Conservation (phyloP, 176 grass and related monocot genomes). For the Puya raimondii region DNA sequence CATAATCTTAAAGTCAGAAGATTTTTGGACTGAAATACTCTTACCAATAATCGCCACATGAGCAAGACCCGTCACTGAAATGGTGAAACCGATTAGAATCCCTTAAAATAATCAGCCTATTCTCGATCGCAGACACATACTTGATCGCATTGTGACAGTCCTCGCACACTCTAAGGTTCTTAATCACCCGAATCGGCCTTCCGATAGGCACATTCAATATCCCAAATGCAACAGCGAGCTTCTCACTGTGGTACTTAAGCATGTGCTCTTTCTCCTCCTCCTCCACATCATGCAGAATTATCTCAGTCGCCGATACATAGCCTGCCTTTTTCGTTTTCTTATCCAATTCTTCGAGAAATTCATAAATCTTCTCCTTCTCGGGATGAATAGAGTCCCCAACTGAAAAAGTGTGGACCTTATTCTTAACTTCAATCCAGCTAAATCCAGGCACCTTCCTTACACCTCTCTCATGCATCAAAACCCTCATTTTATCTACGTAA, state of each 20-base stretch:
- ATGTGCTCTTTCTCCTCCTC: conserved; percentile 95
- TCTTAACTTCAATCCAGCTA: conserved; percentile 91
- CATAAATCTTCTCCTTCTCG: conserved; percentile 80
- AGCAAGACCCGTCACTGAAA: conserved; percentile 80
- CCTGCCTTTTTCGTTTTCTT: conserved; percentile 71
- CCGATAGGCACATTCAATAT: conserved; percentile 72
- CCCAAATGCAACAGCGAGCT: conserved; percentile 83
- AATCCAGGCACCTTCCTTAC: conserved; percentile 83
- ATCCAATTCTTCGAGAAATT: conserved; percentile 66
- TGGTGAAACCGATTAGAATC: conserved; percentile 96
- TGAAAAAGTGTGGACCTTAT: conserved; percentile 77
- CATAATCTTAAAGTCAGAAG: neutral
- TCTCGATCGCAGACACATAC: conserved; percentile 74
- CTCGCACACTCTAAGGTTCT: conserved; percentile 70
- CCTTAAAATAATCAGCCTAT: conserved; percentile 71
- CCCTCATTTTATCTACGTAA: conserved; percentile 69
- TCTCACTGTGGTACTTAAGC: conserved; percentile 89
- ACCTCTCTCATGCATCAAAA: conserved; percentile 61
- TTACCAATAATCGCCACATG: conserved; percentile 95
- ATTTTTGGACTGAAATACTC: neutral
- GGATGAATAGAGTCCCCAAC: conserved; percentile 67
- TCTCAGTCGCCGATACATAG: conserved; percentile 71
- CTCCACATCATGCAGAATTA: conserved; percentile 92
- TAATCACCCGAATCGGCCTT: conserved; percentile 76
- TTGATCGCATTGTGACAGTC: conserved; percentile 91